Base-by-base conservation (phyloP, 192 early-diverging fungal genomes). In the Backusella mclennaniae region DNA sequence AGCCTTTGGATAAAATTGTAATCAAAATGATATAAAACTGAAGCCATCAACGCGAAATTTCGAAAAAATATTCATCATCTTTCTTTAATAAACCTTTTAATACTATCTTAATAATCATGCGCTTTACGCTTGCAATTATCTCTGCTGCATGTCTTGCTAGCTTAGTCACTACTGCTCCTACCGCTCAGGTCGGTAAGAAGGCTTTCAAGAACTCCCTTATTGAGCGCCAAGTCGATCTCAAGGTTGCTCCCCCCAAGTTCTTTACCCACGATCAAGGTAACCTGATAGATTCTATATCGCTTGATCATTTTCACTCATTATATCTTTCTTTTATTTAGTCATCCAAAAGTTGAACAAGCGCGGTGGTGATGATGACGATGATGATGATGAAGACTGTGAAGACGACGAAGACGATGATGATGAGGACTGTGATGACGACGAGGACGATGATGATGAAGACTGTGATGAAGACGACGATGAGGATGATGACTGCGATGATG, bases 81-180 rank as follows among this genome's bases (percentile, higher is more conserved):
- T 35, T 26, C 63, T 21, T 76, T 69, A 31, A 23, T 52, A 8
- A 67, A 33, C 5, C 26, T 19, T 39, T 39, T 23, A 39, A 41
- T 63, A 49, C 19, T 49, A 49, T 29, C 36, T 14, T 71, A n/a
- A 26, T 36, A 59, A 56, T 23, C 15, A 78, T 78, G 77, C 77
- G 71, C 41, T 78, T 73, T 39, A 67, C 77, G 5, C 77, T 78
- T 49, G 77, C 77, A 21, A 67, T 67, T 19, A 35, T 78, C 33
- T 73, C 77, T 29, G 71, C 77, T 49, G 71, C 66, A 23, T 31
- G 41, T 9, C 35, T 78, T 26, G 77, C 77, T n/a, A 31, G n/a
- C 31, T 39, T 68, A 46, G 77, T 71, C 36, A 38, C 29, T 11
- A 42, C 77, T 35, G 77, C 68, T 1, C 76, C 76, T 59, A 41